Conservation (phyloP, 345 rosid species). For the Salix exigua region DNA sequence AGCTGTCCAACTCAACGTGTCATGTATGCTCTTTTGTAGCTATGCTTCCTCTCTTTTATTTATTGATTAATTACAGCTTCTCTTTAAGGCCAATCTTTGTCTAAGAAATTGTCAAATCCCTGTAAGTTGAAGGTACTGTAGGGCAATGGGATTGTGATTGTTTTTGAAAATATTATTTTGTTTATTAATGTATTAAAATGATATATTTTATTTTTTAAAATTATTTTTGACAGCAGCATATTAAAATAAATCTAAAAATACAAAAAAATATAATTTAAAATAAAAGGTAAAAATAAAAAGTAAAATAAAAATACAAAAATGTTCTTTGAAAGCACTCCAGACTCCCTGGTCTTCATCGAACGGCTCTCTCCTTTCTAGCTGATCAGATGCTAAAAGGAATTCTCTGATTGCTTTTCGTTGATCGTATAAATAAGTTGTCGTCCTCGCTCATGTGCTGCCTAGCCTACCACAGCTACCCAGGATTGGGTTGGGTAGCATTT, state of each 20-base stretch:
- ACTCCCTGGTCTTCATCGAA: not conserved
- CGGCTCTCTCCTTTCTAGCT: not conserved
- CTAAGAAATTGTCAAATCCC: not conserved
- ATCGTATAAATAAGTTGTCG: not conserved
- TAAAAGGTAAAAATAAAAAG: too few species aligned
- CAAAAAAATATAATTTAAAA: too few species aligned
- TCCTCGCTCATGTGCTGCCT: not conserved
- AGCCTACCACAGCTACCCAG: not conserved
- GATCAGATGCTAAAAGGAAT: not conserved
- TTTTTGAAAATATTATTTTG: too few species aligned
- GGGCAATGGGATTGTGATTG: rapidly evolving
- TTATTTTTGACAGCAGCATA: too few species aligned
- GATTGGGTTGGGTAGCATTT: not conserved
- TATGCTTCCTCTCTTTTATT: not conserved
- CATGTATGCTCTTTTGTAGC: not conserved
- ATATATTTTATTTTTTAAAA: too few species aligned
- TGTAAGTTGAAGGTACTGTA: not conserved
- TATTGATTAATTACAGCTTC: not conserved
- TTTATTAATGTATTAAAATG: too few species aligned
- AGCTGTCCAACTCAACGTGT: not conserved
- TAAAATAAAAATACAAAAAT: too few species aligned
- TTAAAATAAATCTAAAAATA: too few species aligned
- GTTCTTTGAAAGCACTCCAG: too few species aligned
- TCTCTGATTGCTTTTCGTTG: not conserved
- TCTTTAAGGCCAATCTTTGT: not conserved